A percentile compares a stretch with the other conserved stretches of the same genome.
Conservation (phyloP, 257 asterid genomes). For the Nicotiana benthamiana region DNA sequence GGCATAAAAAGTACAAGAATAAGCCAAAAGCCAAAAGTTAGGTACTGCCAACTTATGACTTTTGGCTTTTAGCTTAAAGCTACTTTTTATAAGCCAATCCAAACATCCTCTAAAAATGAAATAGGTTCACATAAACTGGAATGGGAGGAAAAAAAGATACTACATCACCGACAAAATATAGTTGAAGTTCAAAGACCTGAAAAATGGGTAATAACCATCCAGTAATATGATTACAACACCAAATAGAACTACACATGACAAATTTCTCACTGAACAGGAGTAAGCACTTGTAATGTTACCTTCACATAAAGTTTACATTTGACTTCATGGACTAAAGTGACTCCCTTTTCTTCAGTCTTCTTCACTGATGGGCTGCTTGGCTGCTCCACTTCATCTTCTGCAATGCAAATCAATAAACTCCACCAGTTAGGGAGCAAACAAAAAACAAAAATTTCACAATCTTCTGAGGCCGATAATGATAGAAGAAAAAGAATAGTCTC, state of each 20-base stretch:
- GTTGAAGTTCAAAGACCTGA: not conserved
- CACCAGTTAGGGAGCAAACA: not conserved
- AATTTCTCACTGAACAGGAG: not conserved
- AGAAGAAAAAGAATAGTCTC: not conserved
- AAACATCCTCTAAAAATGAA: too few relatives aligned
- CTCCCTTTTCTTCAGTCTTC: conserved; percentile 75
- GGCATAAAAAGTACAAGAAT: too few relatives aligned
- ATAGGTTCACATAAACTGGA: too few relatives aligned
- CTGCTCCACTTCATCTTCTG: conserved; percentile 78
- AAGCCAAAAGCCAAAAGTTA: too few relatives aligned
- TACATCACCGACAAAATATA: not conserved
- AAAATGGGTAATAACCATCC: not conserved
- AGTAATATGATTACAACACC: not conserved
- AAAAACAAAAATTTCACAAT: not conserved
- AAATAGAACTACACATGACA: not conserved
- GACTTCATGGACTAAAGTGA: conserved; percentile 72
- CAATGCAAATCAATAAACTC: conserved; percentile 16
- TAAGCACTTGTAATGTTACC: conserved; percentile 27
- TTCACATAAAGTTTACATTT: conserved; percentile 87
- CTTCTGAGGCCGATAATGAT: not conserved
- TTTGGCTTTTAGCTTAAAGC: too few relatives aligned
- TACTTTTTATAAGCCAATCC: too few relatives aligned
- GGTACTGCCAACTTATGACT: too few relatives aligned
- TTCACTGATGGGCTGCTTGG: conserved; percentile 94
- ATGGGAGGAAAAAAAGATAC: not conserved